Evolutionary conservation across 345 rosid species (phyloP).

Genomic region (Eucalyptus urophylla): DNA sequence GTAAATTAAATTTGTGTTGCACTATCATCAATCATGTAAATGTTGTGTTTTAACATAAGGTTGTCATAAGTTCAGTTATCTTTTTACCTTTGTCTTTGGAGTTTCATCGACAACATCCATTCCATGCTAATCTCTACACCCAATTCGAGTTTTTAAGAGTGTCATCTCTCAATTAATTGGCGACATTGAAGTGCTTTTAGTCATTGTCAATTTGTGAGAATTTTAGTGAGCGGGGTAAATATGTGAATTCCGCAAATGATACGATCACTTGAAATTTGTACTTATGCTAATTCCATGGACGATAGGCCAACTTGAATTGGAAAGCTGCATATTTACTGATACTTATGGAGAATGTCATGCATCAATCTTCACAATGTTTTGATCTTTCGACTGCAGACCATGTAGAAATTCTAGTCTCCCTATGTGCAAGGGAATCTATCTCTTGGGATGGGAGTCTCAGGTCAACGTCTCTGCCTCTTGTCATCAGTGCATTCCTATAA

Average conservation of each 20-base stretch:
- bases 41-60: not conserved
- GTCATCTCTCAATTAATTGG: not conserved
- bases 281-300: not conserved
- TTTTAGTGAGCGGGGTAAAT: not conserved
- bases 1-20: not conserved
- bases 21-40: not conserved
- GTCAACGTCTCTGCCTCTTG: not conserved
- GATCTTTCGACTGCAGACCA: not conserved
- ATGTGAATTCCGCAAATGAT: not conserved
- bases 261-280: not conserved
- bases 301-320: not conserved
- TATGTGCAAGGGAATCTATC: not conserved
- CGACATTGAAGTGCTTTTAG: not conserved
- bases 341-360: not conserved
- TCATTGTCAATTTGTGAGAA: not conserved
- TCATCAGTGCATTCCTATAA: not conserved
- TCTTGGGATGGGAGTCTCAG: not conserved
- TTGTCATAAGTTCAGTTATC: not conserved
- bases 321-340: not conserved
- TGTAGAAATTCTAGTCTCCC: not conserved
- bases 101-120: not conserved
- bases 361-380: not conserved
- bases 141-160: not conserved
- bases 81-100: not conserved
- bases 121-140: rapidly evolving